These are phyloP conservation scores for Picochlorum sp. DNA, from an alignment of 139 green algal genomes.

Conservation along the genomic window DNA sequence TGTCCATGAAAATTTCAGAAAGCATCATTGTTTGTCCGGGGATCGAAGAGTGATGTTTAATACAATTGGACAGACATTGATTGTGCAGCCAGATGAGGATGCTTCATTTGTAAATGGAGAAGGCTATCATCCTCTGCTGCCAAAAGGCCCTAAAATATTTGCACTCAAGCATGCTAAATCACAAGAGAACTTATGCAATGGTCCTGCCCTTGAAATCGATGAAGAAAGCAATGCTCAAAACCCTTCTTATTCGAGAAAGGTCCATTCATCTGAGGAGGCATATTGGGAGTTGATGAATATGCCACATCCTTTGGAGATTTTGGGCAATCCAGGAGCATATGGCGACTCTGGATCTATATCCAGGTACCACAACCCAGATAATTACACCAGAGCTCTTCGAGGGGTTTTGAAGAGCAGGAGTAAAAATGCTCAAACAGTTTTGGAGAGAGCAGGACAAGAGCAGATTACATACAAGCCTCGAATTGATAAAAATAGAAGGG, in stretches of 20 bases:
- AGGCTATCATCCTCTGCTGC: slow-evolving; percentile 74
- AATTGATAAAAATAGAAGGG: neutral
- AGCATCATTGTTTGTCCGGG: slow-evolving; percentile 60
- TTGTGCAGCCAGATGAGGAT: slow-evolving; percentile 75
- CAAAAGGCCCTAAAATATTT: slow-evolving; percentile 59
- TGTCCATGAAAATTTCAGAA: slow-evolving; percentile 56
- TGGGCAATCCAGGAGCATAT: slow-evolving; percentile 80
- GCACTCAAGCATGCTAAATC: slow-evolving; percentile 3
- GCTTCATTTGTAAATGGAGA: slow-evolving; percentile 44
- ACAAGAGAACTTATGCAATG: neutral
- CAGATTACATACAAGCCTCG: neutral
- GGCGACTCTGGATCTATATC: slow-evolving; percentile 70
- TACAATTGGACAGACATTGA: slow-evolving; percentile 71
- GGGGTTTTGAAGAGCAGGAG: slow-evolving; percentile 18
- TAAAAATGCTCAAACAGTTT: no score
- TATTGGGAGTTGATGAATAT: slow-evolving; percentile 75
- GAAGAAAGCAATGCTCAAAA: neutral
- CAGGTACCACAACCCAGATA: slow-evolving; percentile 92
- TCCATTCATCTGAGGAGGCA: slow-evolving; percentile 36
- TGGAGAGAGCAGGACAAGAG: neutral
- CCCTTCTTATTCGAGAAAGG: neutral
- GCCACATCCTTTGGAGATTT: slow-evolving; percentile 88
- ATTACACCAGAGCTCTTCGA: slow-evolving; percentile 73
- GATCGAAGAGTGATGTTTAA: slow-evolving; percentile 70
- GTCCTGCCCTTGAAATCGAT: neutral